Evolutionary conservation across 2,329 filamentous ascomycete species (phyloP).

Genomic region (Fusarium pseudonygamai): DNA sequence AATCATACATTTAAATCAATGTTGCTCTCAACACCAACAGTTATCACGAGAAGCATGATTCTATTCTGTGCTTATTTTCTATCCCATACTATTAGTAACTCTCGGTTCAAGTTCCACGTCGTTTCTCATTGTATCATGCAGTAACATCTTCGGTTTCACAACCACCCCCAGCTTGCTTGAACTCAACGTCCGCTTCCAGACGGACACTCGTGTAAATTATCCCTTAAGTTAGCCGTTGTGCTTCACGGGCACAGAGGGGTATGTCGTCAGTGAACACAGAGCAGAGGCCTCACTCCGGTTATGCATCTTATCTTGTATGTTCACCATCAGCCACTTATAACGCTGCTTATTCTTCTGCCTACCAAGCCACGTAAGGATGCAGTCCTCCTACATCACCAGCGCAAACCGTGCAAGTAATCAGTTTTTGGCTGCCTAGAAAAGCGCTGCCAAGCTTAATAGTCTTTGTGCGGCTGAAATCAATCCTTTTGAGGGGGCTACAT

Average conservation of each 20-base stretch:
- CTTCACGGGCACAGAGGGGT: neutral
- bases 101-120: neutral
- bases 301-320: neutral
- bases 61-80: neutral
- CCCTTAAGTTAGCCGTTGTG: neutral
- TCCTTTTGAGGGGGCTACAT: neutral
- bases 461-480: neutral
- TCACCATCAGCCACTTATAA: conserved; percentile 41
- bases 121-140: neutral
- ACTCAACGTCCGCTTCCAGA: neutral
- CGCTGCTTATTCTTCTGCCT: conserved; percentile 47
- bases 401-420: neutral
- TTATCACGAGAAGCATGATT: neutral
- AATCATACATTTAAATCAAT: neutral
- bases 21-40: neutral
- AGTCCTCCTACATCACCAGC: neutral
- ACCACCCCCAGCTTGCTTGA: neutral
- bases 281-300: neutral
- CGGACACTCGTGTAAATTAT: neutral
- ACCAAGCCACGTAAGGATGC: neutral
- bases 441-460: neutral
- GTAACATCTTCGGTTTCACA: neutral
- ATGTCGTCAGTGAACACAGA: neutral
- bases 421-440: conserved; percentile 14
- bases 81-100: no score